Percentiles rank a stretch among this genome's conserved stretches.
phyloP scores from a whole-genome alignment of 306 rosid species.

The Castanopsis chinensis region DNA sequence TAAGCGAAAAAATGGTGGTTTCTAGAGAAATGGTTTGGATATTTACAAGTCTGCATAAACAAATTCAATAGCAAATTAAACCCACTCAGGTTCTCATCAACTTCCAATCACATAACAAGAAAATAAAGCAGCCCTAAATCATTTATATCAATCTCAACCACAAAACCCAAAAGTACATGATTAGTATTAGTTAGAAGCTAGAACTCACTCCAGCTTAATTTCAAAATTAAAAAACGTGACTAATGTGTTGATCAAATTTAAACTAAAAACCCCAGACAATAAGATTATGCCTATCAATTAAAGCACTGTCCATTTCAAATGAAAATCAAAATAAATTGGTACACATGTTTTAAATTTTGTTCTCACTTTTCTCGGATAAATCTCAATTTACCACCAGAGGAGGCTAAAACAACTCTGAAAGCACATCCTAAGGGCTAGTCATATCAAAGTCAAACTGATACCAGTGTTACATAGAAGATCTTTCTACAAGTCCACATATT shows the following conservation, averaged over 20 bases:
- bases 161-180: background rate
- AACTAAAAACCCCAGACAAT: background rate
- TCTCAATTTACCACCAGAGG: background rate
- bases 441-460: background rate
- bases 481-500: background rate
- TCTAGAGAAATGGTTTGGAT: too few relatives aligned
- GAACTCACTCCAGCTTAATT: too few relatives aligned
- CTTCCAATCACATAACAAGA: background rate
- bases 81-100: background rate
- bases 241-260: background rate
- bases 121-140: background rate
- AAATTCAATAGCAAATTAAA: background rate
- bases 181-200: background rate
- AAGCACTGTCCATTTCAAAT: background rate
- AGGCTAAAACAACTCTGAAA: background rate
- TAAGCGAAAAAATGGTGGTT: too few relatives aligned
- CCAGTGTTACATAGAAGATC: background rate
- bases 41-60: background rate
- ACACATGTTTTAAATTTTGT: background rate
- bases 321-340: background rate
- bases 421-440: background rate
- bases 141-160: background rate
- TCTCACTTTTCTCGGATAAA: background rate
- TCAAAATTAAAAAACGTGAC: too few relatives aligned
- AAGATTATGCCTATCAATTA: background rate